These are phyloP conservation scores for Striga asiatica DNA, from an alignment of 257 asterid genomes.

Conservation along the genomic window DNA sequence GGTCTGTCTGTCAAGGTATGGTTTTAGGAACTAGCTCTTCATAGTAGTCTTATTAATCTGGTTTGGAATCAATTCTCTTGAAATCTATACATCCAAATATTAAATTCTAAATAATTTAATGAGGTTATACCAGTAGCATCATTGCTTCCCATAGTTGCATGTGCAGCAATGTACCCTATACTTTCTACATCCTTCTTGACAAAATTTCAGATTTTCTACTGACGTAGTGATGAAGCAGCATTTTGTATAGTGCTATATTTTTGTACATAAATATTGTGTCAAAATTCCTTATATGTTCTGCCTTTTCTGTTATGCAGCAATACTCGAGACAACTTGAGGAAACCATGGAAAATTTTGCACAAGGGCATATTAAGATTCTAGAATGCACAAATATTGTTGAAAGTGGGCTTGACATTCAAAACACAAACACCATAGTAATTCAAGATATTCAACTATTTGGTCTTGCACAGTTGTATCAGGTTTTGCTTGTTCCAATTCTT, in stretches of 20 bases:
- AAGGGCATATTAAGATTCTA: constrained; percentile 67
- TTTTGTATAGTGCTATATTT: constrained; percentile 7
- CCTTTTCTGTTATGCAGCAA: constrained; percentile 55
- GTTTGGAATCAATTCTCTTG: no score
- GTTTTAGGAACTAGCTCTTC: not conserved
- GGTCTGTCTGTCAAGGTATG: not conserved
- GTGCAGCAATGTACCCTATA: no score
- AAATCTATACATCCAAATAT: no score
- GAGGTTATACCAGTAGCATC: no score
- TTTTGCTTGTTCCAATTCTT: constrained; percentile 21
- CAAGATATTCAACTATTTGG: constrained; percentile 98
- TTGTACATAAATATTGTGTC: not conserved
- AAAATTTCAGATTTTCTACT: not conserved
- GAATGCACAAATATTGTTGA: constrained; percentile 96
- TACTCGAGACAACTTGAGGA: constrained; percentile 91
- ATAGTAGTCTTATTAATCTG: no score
- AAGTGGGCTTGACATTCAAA: constrained; percentile 98
- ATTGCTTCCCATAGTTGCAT: no score
- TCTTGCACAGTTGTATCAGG: constrained; percentile 98
- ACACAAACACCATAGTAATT: constrained; percentile 83
- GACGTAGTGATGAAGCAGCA: not conserved
- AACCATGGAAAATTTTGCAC: constrained; percentile 85
- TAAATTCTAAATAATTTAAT: no score
- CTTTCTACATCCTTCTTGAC: no score
- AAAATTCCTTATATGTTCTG: constrained; percentile 10